Evolutionary conservation across 2,329 filamentous ascomycete species (phyloP), one percentile per base, ranked within the genome.

Genomic region (Colletotrichum sp.): DNA sequence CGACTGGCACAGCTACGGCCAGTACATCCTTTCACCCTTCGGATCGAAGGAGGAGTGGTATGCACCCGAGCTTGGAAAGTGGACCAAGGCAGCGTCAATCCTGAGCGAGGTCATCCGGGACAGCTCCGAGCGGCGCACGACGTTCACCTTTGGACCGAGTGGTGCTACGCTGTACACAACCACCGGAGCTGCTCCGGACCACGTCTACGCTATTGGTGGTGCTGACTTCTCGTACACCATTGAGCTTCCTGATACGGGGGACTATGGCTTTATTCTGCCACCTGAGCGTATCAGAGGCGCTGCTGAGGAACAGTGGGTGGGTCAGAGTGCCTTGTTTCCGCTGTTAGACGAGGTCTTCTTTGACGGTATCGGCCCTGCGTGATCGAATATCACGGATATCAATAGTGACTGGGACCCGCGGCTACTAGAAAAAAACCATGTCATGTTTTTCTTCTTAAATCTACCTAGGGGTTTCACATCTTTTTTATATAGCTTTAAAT

Each of bases 1-100:
- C 79, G 88, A 89, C 77, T 87, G 86, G 78, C 88, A 89, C 79
- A 82, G 84, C 6, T 89, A 88, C 80, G 83, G 84, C 15, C 86
- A 88, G 75, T 84, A 85, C 55, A 84, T 88, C 21, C 81, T 87
- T 16, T 84, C 80, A 0, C 86, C 87, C 0, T 88, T 86, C 65
- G 88, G 88, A 3, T 88, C 87, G 81, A 86, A 85, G n/a, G 86
- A 86, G 79, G 82, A 81, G 4, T 82, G 82, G 3, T 82, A 82
- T 8, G 80, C 86, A 3, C 84, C 86, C 63, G 82, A 86, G 74
- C 80, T 84, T 9, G 82, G 85, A 4, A 84, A 85, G 52, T 86
- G 87, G 80, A 80, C 82, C 34, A 82, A 82, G 64, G 81, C 88
- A 0, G 83, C 86, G 3, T 79, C 80, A 3, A 24, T 81, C 0